These are phyloP conservation scores for Dendrobium officinale DNA, from an alignment of 106 monocot species.

Conservation along the genomic window DNA sequence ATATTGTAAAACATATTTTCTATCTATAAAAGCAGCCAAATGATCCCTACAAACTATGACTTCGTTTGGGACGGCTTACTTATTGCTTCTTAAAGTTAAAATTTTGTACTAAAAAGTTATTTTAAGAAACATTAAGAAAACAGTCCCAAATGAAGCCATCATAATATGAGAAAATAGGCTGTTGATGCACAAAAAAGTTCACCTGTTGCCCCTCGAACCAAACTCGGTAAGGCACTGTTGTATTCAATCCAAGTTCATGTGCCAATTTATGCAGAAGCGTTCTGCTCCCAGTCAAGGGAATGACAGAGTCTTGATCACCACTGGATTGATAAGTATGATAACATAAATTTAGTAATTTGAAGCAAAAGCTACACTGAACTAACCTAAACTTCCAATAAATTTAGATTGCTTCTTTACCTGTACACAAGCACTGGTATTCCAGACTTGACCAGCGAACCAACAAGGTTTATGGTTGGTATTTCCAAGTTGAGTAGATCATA, in stretches of 20 bases:
- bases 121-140: too few relatives aligned
- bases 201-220: constrained; percentile 97
- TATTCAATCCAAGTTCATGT: constrained; percentile 57
- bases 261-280: constrained; percentile 75
- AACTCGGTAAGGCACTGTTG: constrained; percentile 86
- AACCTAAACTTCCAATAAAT: not conserved
- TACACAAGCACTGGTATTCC: constrained; percentile 84
- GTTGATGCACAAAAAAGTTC: not conserved
- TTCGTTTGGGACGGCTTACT: too few relatives aligned
- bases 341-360: not conserved
- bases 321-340: constrained; percentile 17
- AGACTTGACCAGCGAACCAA: constrained; percentile 70
- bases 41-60: too few relatives aligned
- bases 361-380: not conserved
- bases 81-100: too few relatives aligned
- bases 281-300: constrained; percentile 86
- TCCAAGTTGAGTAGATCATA: constrained; percentile 88
- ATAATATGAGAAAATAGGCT: not conserved
- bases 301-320: constrained; percentile 97
- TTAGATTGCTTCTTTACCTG: constrained; percentile 38
- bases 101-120: too few relatives aligned
- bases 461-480: constrained; percentile 73
- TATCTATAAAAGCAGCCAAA: too few relatives aligned
- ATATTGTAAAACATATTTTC: too few relatives aligned
- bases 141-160: too few relatives aligned